Evolutionary conservation across 2,329 filamentous ascomycete species (phyloP), one percentile per base, ranked within the genome.

Genomic region (Fusarium sp.): DNA sequence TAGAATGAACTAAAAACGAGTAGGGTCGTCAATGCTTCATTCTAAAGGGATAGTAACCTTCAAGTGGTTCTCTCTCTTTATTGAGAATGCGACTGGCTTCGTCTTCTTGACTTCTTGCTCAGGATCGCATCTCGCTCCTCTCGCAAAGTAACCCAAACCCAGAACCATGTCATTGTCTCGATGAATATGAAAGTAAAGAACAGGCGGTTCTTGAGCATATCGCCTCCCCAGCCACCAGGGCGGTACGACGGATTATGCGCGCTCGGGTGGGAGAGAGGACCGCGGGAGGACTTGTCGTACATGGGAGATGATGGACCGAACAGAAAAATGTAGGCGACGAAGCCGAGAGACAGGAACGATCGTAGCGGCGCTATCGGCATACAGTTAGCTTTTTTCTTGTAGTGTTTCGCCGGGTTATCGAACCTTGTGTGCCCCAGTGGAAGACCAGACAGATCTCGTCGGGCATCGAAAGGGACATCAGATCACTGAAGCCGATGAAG

Each of bases 111-210:
- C 74, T 82, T 81, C 65, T 78, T 79, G 9, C 73, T 72, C 11
- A 81, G 58, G 4, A 86, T 74, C 20, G 76, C 79, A 6, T 72
- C 67, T n/a, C 80, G 74, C 81, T 93, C 91, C 73, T 93, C 91
- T 51, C 88, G 83, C 71, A 93, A 77, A 6, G 88, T 91, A 28
- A 90, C 83, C 84, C 89, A 93, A 23, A 88, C 88, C 94, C 94
- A 97, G 78, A 97, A 94, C 93, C 94, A 97, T 63, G 86, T 86
- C 69, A 93, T 83, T 77, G 93, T 87, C 82, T 97, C 94, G 74
- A 97, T 75, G 73, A 97, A 96, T 10, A 88, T 89, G 79, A 93
- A 96, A 1, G 91, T 89, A 76, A 97, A 96, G 39, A 97, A 88
- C 39, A 97, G 82, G 49, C 93, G 87, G 76, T 96, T 97, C 81